These are phyloP conservation scores for Backusella mclennaniae DNA, from an alignment of 192 early-diverging fungal species.

Conservation along the genomic window DNA sequence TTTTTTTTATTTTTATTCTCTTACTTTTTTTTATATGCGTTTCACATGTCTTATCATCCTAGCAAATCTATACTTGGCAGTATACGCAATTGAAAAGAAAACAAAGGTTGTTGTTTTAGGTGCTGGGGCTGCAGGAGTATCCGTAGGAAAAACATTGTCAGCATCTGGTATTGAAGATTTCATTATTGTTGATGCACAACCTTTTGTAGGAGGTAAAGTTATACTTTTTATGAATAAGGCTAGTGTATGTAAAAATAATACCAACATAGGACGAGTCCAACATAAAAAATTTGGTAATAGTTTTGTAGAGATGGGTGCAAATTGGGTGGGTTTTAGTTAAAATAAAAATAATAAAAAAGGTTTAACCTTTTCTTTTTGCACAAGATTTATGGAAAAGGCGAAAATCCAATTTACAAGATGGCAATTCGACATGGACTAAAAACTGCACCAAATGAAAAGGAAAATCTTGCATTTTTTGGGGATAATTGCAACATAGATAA, in stretches of 20 bases:
- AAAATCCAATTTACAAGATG: conserved; percentile 39
- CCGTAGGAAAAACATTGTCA: conserved; percentile 25
- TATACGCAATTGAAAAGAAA: neutral
- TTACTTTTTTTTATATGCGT: neutral
- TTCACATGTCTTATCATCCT: neutral
- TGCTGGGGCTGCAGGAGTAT: conserved; percentile 33
- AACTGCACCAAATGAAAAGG: conserved; percentile 29
- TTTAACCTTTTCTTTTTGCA: too few species aligned
- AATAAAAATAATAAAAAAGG: neutral
- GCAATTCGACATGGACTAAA: conserved; percentile 32
- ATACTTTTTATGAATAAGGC: neutral
- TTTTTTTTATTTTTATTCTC: neutral
- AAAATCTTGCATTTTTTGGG: conserved; percentile 30
- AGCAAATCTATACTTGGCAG: neutral
- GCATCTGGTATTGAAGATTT: conserved; percentile 27
- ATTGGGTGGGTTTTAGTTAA: conserved; percentile 24
- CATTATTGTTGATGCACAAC: conserved; percentile 32
- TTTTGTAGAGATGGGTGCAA: conserved; percentile 30
- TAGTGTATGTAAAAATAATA: neutral
- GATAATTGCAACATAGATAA: neutral
- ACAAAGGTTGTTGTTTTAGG: conserved; percentile 38
- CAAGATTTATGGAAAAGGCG: conserved; percentile 38
- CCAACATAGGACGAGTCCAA: conserved; percentile 13
- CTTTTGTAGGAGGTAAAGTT: conserved; percentile 22
- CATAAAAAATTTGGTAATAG: conserved; percentile 22